Base-by-base conservation (phyloP, 208 protist genomes). In the Strigomonas culicis region DNA sequence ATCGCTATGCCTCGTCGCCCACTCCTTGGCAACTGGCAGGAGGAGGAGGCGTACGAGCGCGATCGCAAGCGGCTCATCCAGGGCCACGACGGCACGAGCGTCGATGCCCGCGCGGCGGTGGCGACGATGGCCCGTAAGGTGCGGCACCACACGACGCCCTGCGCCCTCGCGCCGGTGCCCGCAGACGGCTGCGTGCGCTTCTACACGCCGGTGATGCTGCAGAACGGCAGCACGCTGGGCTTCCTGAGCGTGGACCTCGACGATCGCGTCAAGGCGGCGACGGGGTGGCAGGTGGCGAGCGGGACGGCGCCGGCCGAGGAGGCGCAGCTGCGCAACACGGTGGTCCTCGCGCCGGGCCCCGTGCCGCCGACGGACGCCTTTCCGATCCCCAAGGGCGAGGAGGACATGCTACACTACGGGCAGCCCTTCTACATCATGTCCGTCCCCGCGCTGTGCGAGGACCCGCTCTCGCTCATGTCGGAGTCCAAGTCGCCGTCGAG, bases 391-490 rank as follows among this genome's bases (percentile, higher is more conserved):
- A 50, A 72, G n/a, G 88, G 80, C 28, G 90, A 96, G 77, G 67
- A 72, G 66, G 78, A 90, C 47, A 55, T 96, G n/a, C 82, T 97
- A 28, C 88, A 95, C 72, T 97, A 97, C 69, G 86, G 86, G 0
- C 88, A 97, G 70, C 86, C 84, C 1, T 89, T 97, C 57, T 90
- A 93, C 61, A 73, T 94, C 47, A 88, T 88, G 81, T 86, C 82
- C 1, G 77, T 95, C 34, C 70, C 80, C 3, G 79, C 80, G 65
- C 76, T 91, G 10, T 87, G 79, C 70, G 70, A 78, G 8, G 69
- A 91, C 59, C 82, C 88, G 19, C 82, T 94, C 31, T 93, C 79
- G 4, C 74, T 97, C 36, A 51, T 80, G 11, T 96, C 90, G 0
- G 84, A 93, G 74, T 66, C 68, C 27, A 78, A 86, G 21, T 70